Base-by-base conservation (phyloP, 768 basidiomycete genomes). In the Scleroderma bovista region DNA sequence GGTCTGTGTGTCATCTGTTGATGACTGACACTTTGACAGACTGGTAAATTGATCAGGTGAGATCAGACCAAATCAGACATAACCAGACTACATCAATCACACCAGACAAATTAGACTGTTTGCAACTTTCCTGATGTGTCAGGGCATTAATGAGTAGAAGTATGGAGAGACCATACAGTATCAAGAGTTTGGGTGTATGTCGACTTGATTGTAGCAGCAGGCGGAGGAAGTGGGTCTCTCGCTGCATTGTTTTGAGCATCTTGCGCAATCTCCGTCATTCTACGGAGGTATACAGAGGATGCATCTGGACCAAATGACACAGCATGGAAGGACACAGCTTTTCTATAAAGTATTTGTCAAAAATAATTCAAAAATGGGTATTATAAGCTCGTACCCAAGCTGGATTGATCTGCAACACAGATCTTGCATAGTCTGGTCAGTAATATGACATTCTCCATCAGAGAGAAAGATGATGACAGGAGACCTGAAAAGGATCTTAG, bases 271-370 rank as follows among this genome's bases (percentile, higher is more conserved):
- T 70, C 58, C 2, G 71, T 68, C 78, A 80, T 79, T 11, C 70
- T 60, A 5, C 66, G 64, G 13, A 79, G 60, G 15, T 51, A 42
- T 2, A 20, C 34, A 37, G 36, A 47, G 7, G 23, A 53, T 34
- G 8, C 33, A 29, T 60, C 49, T 1, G 62, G 59, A 2, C 76
- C 78, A 50, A 79, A 79, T 1, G 74, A 68, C n/a, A 79, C 73
- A 0, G 76, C 60, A 41, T 80, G 77, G 53, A 79, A 74, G 1
- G 77, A 76, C 1, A 79, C 60, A 3, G 76, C 67, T 62, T 74
- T 74, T 13, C 77, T 79, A 22, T 23, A 16, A 10, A 37, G 12
- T 48, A 26, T 40, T 5, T 34, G 34, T 38, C n/a, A 15, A 39
- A 9, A 29, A 48, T 17, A 13, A 37, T 20, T 5, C 20, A 7